phyloP scores from a whole-genome alignment of 75 land plant genomes.

The Azolla pinnata region DNA sequence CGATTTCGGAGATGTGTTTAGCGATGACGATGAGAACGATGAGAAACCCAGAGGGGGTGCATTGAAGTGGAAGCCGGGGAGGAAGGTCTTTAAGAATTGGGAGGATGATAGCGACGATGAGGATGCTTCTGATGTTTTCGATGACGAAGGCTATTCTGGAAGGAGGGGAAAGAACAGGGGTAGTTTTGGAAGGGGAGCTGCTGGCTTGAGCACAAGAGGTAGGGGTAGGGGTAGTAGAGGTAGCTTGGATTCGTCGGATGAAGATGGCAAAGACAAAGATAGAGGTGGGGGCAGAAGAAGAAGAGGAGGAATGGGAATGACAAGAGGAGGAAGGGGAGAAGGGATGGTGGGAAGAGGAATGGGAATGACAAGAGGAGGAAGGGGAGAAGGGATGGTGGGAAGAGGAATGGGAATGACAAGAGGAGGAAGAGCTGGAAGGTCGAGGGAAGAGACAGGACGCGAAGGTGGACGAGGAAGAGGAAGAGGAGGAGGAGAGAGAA shows the following conservation, averaged over 20 bases:
- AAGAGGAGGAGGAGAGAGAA: not conserved
- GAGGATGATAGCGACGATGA: not conserved
- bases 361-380: no score
- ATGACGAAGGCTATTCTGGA: not conserved
- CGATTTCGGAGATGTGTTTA: not conserved
- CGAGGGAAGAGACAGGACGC: no score
- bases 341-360: no score
- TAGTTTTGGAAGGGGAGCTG: slow-evolving; percentile 1
- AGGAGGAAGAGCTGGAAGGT: no score
- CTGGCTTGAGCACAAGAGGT: not conserved
- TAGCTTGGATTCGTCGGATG: not conserved
- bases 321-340: not conserved
- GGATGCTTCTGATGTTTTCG: not conserved
- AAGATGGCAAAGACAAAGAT: not conserved
- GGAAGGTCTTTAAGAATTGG: not conserved
- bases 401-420: no score
- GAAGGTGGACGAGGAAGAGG: slow-evolving; percentile 3
- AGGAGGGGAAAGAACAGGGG: slow-evolving; percentile 1
- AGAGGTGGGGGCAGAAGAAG: not conserved
- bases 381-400: no score
- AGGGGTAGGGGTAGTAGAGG: not conserved
- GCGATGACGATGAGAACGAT: not conserved
- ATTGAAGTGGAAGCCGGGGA: not conserved
- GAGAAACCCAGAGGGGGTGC: not conserved
- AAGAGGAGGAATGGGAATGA: not conserved